Base-by-base conservation (phyloP, 2,329 filamentous ascomycete genomes). In the Paracamarosporium sp. region DNA sequence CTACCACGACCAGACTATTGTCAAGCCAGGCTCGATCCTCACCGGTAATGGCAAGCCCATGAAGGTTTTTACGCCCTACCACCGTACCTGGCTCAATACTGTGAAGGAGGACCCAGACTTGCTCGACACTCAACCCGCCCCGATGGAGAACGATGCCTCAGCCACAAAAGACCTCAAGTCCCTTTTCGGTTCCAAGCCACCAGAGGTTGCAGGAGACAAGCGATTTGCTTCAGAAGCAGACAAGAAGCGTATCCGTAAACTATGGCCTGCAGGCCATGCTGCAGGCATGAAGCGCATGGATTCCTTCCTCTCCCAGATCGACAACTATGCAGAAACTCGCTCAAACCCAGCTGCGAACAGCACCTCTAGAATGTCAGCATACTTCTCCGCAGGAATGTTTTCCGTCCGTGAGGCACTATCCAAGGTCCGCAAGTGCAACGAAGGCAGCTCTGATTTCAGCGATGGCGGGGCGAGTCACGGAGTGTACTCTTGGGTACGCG, bases 51-150 rank as follows among this genome's bases (percentile, higher is more conserved):
- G 80, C 4, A 80, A 76, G 30, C 81, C 82, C 0, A 80, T 80
- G 73, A 83, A 83, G 55, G 80, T 83, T 11, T 84, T 83, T 68
- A 82, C 80, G 0, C 82, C 81, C 0, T 84, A 83, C 56, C 80
- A 82, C 59, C 78, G 76, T 51, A 68, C 71, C 0, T 84, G 82
- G 82, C 72, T 83, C 0, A 68, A 65, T 5, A 72, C 78, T 22
- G 69, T 82, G 28, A 80, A 79, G 53, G 60, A 71, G 1, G 68
- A 81, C 31, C 79, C 80, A 0, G 68, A 71, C 30, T 71, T 83
- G 2, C 70, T 83, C 12, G 78, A 83, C 50, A 76, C 75, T 4
- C 70, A 76, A 2, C 76, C 77, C 1, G 58, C 73, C 27, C 80
- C 81, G 1, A 71, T 76, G 24, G 73, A 71, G n/a, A 81, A 82